phyloP scores from a whole-genome alignment of 129 eudicot genomes.

The Ambrosia artemisiifolia region DNA sequence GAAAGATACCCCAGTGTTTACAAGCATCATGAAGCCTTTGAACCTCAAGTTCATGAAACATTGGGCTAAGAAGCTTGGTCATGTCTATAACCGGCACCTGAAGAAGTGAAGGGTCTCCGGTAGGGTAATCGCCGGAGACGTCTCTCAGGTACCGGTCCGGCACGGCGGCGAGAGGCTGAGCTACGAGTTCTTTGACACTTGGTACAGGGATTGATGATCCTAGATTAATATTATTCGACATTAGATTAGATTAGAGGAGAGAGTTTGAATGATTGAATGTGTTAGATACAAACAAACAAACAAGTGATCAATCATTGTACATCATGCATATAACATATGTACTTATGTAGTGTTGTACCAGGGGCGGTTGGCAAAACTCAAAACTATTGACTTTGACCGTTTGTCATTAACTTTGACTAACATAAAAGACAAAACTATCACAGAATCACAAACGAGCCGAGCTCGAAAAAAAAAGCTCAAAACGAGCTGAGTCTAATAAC shows the following conservation, averaged over 20 bases:
- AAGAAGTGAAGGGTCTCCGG: slow-evolving; percentile 26
- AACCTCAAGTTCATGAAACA: slow-evolving; percentile 22
- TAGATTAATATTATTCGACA: slow-evolving; percentile 14
- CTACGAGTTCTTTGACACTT: slow-evolving; percentile 32
- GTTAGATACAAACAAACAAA: not conserved
- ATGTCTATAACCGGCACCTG: slow-evolving; percentile 32
- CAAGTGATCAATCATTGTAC: not conserved
- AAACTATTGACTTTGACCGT: no score
- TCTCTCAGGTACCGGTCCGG: slow-evolving; percentile 27
- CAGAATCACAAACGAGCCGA: no score
- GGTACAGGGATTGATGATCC: slow-evolving; percentile 38
- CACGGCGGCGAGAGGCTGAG: slow-evolving; percentile 13
- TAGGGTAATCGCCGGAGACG: slow-evolving; percentile 18
- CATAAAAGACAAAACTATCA: no score
- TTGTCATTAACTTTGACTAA: no score
- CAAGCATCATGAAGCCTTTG: slow-evolving; percentile 37
- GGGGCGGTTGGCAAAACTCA: no score
- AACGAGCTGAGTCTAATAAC: no score
- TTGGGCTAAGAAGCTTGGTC: slow-evolving; percentile 23
- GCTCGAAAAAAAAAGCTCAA: no score
- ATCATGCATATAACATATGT: no score
- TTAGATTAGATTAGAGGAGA: not conserved
- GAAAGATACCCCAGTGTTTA: slow-evolving; percentile 43
- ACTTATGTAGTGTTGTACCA: no score
- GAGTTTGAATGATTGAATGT: not conserved